Percentiles rank a stretch among this genome's conserved stretches.
These are phyloP conservation scores for Millerago galiae DNA, from an alignment of 805 yeast species.

Conservation along the genomic window DNA sequence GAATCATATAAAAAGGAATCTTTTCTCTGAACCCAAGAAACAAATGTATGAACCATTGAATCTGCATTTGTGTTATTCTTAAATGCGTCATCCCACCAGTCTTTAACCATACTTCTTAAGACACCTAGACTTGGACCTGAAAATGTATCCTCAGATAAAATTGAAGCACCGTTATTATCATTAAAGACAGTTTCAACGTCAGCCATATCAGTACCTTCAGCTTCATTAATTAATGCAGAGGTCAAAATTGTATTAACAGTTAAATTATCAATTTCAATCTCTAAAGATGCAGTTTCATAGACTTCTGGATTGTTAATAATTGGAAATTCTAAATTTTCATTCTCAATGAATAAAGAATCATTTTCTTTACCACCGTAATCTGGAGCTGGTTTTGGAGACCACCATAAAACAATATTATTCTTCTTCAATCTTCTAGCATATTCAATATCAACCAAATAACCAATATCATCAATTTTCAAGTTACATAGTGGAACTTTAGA, in stretches of 20 bases:
- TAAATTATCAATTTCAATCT: slow-evolving; percentile 70
- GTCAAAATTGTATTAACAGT: slow-evolving; percentile 83
- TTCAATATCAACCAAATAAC: slow-evolving; percentile 75
- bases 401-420: slow-evolving; percentile 78
- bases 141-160: slow-evolving; percentile 77
- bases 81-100: slow-evolving; percentile 92
- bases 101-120: slow-evolving; percentile 67
- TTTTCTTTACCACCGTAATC: slow-evolving; percentile 80
- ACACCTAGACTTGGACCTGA: slow-evolving; percentile 67
- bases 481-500: slow-evolving; percentile 86
- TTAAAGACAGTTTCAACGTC: slow-evolving; percentile 34
- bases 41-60: slow-evolving; percentile 71
- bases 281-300: slow-evolving; percentile 72
- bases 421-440: slow-evolving; percentile 73
- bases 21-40: slow-evolving; percentile 79
- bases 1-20: slow-evolving; percentile 72
- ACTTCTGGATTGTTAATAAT: slow-evolving; percentile 71
- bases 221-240: slow-evolving; percentile 76
- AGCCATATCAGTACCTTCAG: slow-evolving; percentile 77
- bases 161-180: slow-evolving; percentile 22
- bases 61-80: slow-evolving; percentile 67
- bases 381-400: slow-evolving; percentile 78
- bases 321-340: slow-evolving; percentile 63
- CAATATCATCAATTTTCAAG: slow-evolving; percentile 67
- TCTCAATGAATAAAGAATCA: slow-evolving; percentile 43